Evolutionary conservation across 164 flowering plant genomes (phyloP).

Genomic region (Chloranthus sessilifolius): DNA sequence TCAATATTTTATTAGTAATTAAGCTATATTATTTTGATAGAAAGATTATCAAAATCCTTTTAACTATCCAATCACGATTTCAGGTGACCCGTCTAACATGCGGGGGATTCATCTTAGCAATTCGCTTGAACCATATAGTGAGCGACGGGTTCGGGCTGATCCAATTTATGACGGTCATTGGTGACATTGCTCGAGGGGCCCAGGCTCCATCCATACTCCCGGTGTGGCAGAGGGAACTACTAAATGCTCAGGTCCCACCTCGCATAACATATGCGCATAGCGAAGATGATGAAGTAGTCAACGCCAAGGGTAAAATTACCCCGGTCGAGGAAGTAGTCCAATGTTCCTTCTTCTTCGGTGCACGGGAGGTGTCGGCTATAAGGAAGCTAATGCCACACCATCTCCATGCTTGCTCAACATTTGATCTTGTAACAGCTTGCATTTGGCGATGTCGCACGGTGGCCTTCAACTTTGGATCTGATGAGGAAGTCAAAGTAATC

Average conservation of each 20-base stretch:
- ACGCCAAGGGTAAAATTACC: not conserved
- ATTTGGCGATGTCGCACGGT: slow-evolving; percentile 34
- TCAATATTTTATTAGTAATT: too few species aligned
- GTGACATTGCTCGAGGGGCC: slow-evolving; percentile 27
- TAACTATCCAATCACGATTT: too few species aligned
- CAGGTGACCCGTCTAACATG: slow-evolving; percentile 49
- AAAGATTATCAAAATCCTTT: too few species aligned
- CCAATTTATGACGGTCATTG: slow-evolving; percentile 25
- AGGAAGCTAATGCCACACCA: slow-evolving; percentile 12
- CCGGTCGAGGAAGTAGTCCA: slow-evolving; percentile 13
- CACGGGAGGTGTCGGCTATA: slow-evolving; percentile 11
- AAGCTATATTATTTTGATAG: too few species aligned
- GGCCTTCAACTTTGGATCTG: slow-evolving; percentile 15
- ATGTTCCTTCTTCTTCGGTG: slow-evolving; percentile 25
- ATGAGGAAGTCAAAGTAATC: slow-evolving; percentile 17
- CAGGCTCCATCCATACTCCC: slow-evolving; percentile 24
- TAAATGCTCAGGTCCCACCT: slow-evolving; percentile 25
- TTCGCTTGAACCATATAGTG: slow-evolving; percentile 34
- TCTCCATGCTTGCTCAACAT: slow-evolving; percentile 11
- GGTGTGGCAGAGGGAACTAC: slow-evolving; percentile 21
- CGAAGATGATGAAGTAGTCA: slow-evolving; percentile 16
- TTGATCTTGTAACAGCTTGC: slow-evolving; percentile 26
- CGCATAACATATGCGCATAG: slow-evolving; percentile 14
- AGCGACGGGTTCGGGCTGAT: slow-evolving; percentile 22
- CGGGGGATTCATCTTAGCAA: slow-evolving; percentile 32